Base-by-base conservation (phyloP, 2,329 filamentous ascomycete genomes). In the Colletotrichum musae region DNA sequence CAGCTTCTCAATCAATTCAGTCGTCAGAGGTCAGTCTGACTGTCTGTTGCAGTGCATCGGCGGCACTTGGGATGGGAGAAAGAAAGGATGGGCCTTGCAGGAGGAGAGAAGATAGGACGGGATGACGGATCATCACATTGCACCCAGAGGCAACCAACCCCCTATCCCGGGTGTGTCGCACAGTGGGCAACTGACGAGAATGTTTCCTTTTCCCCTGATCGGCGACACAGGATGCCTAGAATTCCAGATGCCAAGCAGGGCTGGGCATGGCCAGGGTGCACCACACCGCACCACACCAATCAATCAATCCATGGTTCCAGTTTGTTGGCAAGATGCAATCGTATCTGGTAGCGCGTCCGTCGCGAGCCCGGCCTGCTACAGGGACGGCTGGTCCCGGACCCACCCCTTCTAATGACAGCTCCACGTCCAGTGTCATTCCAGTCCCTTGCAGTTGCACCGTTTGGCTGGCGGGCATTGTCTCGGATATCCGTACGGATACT, bases 341-440 rank as follows among this genome's bases (percentile, higher is more conserved):
- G 15, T 26, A 41, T 60, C 62, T 41, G 39, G 26, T 65, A 53
- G 62, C 56, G 39, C 24, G 18, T 59, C 9, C 7, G 28, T 32
- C 7, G 10, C 28, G 3, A 32, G 5, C 7, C 28, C 7, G 7
- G 28, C 18, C 18, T 32, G 28, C 7, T 36, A 36, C 32, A 36
- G 39, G 63, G 56, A 48, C 56, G 63, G 63, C 63, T 60, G 28
- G 26, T 47, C 56, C 48, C 56, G 48, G 63, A 39, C 63, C 56
- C 63, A 65, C 56, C 26, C 24, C 1, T 26, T 60, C 62, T 60
- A 60, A 65, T 60, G 48, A 60, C 48, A 54, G 47, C 56, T 48
- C 48, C 21, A 24, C 21, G 21, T 24, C 21, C 21, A 24, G 21
- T 24, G 21, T 24, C 21, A 24, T 24, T 24, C 21, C 21, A 4